Base-by-base conservation (phyloP, 2,329 filamentous ascomycete genomes). In the Neofusicoccum cordaticola region DNA sequence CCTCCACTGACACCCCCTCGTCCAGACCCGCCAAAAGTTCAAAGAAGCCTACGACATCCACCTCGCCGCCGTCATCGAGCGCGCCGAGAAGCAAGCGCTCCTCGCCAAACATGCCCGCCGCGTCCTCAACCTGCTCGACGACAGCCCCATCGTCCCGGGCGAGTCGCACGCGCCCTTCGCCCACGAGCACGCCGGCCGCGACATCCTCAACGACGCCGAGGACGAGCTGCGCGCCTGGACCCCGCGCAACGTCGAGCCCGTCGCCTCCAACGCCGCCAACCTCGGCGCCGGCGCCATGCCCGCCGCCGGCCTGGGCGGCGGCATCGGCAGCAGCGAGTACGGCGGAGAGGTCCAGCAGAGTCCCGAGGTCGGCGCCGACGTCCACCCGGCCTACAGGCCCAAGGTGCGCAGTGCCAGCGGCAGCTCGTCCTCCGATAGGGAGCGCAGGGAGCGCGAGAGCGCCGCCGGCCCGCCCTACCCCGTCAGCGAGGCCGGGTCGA, bases 61-160 rank as follows among this genome's bases (percentile, higher is more conserved):
- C 76, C 91, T 97, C 68, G 87, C 90, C 15, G 93, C 93, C 66
- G 91, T 93, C 19, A 96, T 99, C 71, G 95, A 99, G 82, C 90
- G 94, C 37, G 93, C 93, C 27, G 95, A 98, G 82, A 98, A 98
- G 82, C 95, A 99, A 77, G 91, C 94, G 71, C 91, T 99, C 66
- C 86, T 99, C 15, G 94, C 95, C 65, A 91, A 91, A 72, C 93
- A 98, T 75, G 94, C 93, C 19, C 90, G 92, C 63, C 88, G 92
- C 48, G 85, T 99, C 41, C 78, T 99, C 64, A 88, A 90, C 70
- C 85, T 96, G 44, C 86, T 99, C 11, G 95, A 99, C 71, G 94
- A 97, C 75, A 89, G 89, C 0, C 92, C 95, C 0, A 87, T 97
- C 35, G 90, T 96, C 0, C 94, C 94, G 1, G 95, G 95, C 53